These are phyloP conservation scores for Nakazawaea wickerhamii DNA, from an alignment of 805 yeast species.

Conservation along the genomic window DNA sequence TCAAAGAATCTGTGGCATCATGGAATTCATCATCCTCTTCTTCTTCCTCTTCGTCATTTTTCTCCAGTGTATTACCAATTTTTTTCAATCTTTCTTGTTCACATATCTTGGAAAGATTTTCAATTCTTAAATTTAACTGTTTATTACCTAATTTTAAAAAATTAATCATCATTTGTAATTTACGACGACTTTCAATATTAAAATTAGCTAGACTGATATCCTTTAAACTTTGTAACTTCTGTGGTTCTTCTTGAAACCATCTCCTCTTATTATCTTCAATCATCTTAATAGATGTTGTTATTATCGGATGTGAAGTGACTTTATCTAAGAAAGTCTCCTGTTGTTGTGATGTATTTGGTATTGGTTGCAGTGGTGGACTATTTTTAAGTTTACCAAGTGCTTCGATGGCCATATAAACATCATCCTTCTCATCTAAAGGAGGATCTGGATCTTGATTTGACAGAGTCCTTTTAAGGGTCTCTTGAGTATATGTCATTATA, in stretches of 20 bases:
- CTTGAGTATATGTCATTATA: neutral
- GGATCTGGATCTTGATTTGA: neutral
- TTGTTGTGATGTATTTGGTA: neutral
- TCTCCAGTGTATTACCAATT: conserved; percentile 15
- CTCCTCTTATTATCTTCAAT: conserved; percentile 23
- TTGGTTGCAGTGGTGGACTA: neutral
- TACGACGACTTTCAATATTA: conserved; percentile 62
- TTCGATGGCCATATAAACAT: conserved; percentile 24
- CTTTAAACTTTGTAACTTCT: conserved; percentile 25
- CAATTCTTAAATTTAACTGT: conserved; percentile 64
- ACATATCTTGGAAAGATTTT: conserved; percentile 35
- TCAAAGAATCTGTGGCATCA: conserved; percentile 13
- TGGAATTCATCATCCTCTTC: conserved; percentile 10
- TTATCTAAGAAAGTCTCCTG: conserved; percentile 27
- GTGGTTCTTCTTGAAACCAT: conserved; percentile 14
- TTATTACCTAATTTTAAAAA: conserved; percentile 76
- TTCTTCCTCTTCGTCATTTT: conserved; percentile 7
- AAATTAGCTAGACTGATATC: conserved; percentile 29
- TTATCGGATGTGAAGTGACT: conserved; percentile 31
- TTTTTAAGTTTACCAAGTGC: conserved; percentile 25
- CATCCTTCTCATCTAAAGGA: conserved; percentile 5
- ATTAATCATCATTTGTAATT: conserved; percentile 74
- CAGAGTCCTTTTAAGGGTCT: neutral
- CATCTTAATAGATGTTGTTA: conserved; percentile 30
- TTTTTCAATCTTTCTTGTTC: conserved; percentile 17